Evolutionary conservation across 257 asterid species (phyloP).

Genomic region (Rehmannia glutinosa): DNA sequence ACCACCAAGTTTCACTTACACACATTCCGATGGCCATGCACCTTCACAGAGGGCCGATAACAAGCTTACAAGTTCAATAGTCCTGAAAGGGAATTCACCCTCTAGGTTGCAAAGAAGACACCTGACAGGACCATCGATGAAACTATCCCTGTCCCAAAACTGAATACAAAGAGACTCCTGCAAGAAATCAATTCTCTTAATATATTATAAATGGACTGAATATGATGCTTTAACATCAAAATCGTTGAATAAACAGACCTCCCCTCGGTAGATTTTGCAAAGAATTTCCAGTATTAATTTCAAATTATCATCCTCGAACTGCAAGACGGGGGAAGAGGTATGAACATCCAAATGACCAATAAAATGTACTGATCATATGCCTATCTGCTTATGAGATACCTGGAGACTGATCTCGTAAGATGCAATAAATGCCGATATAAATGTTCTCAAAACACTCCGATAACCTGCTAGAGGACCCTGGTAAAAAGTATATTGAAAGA

Average conservation of each 20-base stretch:
- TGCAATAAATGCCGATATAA: slow-evolving; percentile 82
- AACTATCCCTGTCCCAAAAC: slow-evolving; percentile 94
- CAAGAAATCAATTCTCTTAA: slow-evolving; percentile 26
- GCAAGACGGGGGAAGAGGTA: slow-evolving; percentile 30
- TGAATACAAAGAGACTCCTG: slow-evolving; percentile 92
- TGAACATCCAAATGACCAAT: slow-evolving; percentile 21
- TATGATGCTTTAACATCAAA: slow-evolving; percentile 8
- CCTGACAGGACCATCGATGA: slow-evolving; percentile 89
- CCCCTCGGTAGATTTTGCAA: slow-evolving; percentile 79
- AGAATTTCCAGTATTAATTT: slow-evolving; percentile 72
- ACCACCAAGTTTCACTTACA: slow-evolving; percentile 56
- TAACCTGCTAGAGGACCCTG: slow-evolving; percentile 84
- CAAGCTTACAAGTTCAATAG: slow-evolving; percentile 59
- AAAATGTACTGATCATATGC: not conserved
- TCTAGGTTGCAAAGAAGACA: slow-evolving; percentile 83
- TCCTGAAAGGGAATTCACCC: slow-evolving; percentile 84
- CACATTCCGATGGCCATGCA: slow-evolving; percentile 93
- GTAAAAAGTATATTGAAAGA: slow-evolving; percentile 13
- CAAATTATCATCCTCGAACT: slow-evolving; percentile 71
- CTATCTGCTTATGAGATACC: slow-evolving; percentile 41
- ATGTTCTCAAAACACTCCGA: slow-evolving; percentile 78
- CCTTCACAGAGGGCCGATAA: slow-evolving; percentile 87
- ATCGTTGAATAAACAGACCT: slow-evolving; percentile 54
- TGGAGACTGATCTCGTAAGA: slow-evolving; percentile 87
- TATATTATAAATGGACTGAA: slow-evolving; percentile 15